Conservation (phyloP, 257 asterid genomes). For the Nicotiana noctiflora region DNA sequence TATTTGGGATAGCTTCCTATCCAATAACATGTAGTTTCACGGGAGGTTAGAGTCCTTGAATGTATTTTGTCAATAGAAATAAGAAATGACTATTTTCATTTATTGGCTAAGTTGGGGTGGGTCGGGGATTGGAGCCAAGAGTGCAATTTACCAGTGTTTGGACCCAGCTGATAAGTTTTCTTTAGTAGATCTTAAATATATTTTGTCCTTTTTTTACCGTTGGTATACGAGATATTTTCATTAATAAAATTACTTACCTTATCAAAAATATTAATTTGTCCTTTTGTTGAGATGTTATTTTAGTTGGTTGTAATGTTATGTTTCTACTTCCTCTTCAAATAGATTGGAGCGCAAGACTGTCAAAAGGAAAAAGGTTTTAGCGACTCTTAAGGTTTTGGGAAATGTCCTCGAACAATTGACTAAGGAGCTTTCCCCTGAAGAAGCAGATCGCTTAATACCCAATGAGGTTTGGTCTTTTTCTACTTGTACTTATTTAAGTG, state of each 20-base stretch:
- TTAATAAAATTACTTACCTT: neutral
- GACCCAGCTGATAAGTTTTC: neutral
- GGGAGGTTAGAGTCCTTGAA: no score
- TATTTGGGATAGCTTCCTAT: neutral
- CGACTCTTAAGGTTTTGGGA: slow-evolving; percentile 86
- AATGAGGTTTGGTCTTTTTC: slow-evolving; percentile 51
- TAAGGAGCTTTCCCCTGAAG: slow-evolving; percentile 89
- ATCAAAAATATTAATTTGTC: neutral
- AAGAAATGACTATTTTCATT: no score
- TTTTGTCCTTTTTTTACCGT: neutral
- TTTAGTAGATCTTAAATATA: neutral
- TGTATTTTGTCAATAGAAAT: no score
- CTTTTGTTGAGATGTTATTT: neutral
- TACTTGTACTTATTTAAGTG: neutral
- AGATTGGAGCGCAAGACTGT: slow-evolving; percentile 92
- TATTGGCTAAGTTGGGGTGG: no score
- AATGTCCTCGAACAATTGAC: slow-evolving; percentile 73
- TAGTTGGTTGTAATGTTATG: neutral
- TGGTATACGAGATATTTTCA: neutral
- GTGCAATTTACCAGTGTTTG: neutral
- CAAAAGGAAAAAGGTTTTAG: slow-evolving; percentile 78
- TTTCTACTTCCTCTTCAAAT: slow-evolving; percentile 17
- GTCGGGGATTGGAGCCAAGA: neutral
- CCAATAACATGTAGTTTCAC: neutral
- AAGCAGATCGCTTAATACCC: slow-evolving; percentile 84